Conservation (phyloP, 345 rosid genomes). For the Eucalyptus polyanthemos region DNA sequence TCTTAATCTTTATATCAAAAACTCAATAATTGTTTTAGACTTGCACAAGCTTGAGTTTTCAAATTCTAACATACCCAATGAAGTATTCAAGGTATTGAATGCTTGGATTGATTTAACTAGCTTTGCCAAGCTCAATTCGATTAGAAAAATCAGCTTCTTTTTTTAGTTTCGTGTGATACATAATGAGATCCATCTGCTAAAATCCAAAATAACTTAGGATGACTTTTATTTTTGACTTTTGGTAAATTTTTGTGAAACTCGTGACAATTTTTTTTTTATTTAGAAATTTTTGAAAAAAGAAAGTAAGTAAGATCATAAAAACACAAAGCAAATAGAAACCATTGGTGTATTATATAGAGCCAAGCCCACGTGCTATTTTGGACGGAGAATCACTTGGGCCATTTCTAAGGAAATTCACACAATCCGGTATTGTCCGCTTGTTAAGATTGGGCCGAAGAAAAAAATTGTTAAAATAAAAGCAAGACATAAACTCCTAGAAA, state of each 20-base stretch:
- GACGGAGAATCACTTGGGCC: not conserved
- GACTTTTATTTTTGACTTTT: not conserved
- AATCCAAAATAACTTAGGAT: not conserved
- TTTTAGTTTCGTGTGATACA: not conserved
- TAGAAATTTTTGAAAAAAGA: not conserved
- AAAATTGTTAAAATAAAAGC: not conserved
- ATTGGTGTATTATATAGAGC: not conserved
- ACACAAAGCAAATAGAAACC: not conserved
- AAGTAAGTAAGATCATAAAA: not conserved
- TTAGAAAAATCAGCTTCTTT: not conserved
- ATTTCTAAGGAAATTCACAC: not conserved
- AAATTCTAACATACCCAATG: not conserved
- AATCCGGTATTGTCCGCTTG: not conserved
- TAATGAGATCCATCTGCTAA: not conserved
- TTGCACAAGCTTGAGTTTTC: not conserved
- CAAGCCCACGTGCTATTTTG: not conserved
- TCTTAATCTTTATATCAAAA: not conserved
- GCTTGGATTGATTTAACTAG: not conserved
- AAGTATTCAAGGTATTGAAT: not conserved
- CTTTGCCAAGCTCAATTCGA: not conserved
- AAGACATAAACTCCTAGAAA: not conserved
- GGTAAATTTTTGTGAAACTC: not conserved
- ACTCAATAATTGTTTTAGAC: not conserved
- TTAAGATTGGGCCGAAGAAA: not conserved
- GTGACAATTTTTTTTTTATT: not conserved